Evolutionary conservation across 1,139 yeast genomes (phyloP).

Genomic region (Hansenula sp.): DNA sequence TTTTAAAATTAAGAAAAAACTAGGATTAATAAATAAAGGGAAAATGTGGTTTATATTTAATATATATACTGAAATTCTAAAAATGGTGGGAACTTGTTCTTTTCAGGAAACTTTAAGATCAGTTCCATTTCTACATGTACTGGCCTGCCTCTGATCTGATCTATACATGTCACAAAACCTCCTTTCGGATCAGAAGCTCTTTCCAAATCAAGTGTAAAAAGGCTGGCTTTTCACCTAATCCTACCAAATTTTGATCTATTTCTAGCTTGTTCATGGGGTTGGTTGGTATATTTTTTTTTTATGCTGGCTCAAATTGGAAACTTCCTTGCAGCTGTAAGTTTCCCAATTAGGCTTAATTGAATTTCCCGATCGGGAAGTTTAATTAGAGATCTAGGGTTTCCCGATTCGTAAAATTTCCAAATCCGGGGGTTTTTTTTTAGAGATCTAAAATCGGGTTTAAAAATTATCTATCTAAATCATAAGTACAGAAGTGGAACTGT

Average conservation of each 20-base stretch:
- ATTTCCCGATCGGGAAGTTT: neutral
- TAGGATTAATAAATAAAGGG: neutral
- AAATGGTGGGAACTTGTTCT: neutral
- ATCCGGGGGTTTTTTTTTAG: neutral
- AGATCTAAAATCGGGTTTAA: no score
- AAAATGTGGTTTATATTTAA: neutral
- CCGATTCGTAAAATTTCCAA: neutral
- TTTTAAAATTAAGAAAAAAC: neutral
- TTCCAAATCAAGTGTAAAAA: neutral
- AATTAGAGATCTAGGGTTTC: neutral
- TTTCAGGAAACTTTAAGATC: neutral
- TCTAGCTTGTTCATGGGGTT: neutral
- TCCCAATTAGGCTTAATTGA: neutral
- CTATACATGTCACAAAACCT: neutral
- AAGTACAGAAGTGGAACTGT: no score
- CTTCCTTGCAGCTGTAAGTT: neutral
- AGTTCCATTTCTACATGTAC: neutral
- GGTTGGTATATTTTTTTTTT: neutral
- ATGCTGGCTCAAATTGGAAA: conserved; percentile 1
- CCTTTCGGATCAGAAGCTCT: neutral
- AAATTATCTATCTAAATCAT: no score
- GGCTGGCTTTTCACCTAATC: neutral
- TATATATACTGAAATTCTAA: neutral
- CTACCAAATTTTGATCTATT: neutral
- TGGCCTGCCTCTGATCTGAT: neutral